Evolutionary conservation across 1,139 yeast genomes (phyloP), one percentile per base, ranked within the genome.

Genomic region (Magnusiomyces fungicola): DNA sequence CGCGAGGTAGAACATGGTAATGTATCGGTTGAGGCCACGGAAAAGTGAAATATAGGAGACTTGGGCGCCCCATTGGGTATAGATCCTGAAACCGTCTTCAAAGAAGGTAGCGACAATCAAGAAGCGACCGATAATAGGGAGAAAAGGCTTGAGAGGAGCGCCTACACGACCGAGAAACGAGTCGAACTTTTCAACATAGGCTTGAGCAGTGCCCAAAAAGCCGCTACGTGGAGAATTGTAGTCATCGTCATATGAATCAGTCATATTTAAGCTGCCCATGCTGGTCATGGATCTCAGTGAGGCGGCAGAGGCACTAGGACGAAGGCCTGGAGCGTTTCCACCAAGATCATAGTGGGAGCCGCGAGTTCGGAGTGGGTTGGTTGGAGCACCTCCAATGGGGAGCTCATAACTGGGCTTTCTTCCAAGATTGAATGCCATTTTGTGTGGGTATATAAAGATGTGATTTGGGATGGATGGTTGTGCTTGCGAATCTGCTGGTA

Each of bases 41-140:
- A 82, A 85, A 59, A 79, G 79, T 72, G 87, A 79, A 60, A 92
- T 74, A 66, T 86, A 92, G 64, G 80, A 83, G 29, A 88, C 88
- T 68, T 92, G 98, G 62, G 89, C 96, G 32, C 76, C 68, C 97
- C 97, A 92, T 69, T 90, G 97, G 16, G 89, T 73, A 53, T 82
- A 63, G 61, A 92, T 87, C 66, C 98, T 77, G 52, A 84, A 66
- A 1, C 96, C 80, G 64, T 92, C 98, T 68, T 92, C 98, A 60
- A 81, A 79, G 65, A 90, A 92, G 1, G 98, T 92, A 48, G 96
- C 96, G 53, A 92, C 96, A 57, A 92, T 89, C 60, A 90, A 78
- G 54, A 87, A 81, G 52, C 98, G 76, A 27, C 97, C 97, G 57
- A 92, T 77, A 23, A 83, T 81, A 14, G 97, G 97, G 51, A 71